Percentiles rank a stretch among this genome's conserved stretches.
These are phyloP conservation scores for Pterulicium gracile DNA, from an alignment of 1,284 basidiomycete genomes.

Conservation along the genomic window DNA sequence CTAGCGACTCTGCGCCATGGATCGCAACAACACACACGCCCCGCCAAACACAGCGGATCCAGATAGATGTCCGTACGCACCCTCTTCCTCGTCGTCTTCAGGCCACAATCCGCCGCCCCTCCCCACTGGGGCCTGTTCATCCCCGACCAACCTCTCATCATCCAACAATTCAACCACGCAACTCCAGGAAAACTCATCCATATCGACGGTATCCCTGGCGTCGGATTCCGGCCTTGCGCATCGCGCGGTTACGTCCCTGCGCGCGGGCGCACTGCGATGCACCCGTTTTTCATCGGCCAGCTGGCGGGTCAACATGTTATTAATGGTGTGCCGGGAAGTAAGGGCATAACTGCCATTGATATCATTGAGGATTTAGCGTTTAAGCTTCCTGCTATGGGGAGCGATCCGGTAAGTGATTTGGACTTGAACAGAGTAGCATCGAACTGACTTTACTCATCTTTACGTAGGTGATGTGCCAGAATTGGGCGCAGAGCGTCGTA, in stretches of 20 bases:
- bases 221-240: background rate
- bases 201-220: background rate
- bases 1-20: background rate
- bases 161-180: background rate
- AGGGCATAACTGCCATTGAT: background rate
- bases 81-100: background rate
- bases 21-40: background rate
- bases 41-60: background rate
- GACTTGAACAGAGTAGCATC: too few relatives aligned
- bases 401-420: too few relatives aligned
- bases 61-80: background rate
- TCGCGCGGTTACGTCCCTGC: background rate
- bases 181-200: background rate
- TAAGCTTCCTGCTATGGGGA: too few relatives aligned
- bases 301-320: background rate
- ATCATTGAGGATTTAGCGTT: background rate
- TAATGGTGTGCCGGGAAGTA: background rate
- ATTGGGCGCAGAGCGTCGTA: background rate
- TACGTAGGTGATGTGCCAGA: background rate
- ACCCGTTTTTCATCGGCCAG: background rate
- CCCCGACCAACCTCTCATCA: background rate
- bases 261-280: background rate
- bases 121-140: background rate
- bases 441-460: background rate
- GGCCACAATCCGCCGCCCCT: background rate